phyloP scores from a whole-genome alignment of 257 asterid species.

The Orobanche coerulescens region DNA sequence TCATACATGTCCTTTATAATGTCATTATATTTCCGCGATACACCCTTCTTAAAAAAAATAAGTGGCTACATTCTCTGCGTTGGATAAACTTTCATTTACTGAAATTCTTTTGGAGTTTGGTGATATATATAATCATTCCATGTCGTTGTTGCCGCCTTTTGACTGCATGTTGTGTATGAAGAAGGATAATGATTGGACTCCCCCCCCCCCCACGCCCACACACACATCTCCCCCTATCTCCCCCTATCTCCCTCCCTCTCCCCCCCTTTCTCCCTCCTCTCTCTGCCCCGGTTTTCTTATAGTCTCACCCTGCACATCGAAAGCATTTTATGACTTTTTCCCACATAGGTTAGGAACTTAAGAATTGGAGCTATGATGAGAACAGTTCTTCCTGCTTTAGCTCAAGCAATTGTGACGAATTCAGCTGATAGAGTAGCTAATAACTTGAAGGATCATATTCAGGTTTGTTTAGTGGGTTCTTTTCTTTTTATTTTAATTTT shows the following conservation, averaged over 20 bases:
- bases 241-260: too few relatives aligned
- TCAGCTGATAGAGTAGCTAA: conserved; percentile 35
- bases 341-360: conserved; percentile 66
- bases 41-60: not conserved
- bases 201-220: too few relatives aligned
- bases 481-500: not conserved
- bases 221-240: too few relatives aligned
- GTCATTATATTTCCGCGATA: too few relatives aligned
- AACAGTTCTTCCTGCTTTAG: conserved; percentile 86
- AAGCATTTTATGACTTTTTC: not conserved
- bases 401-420: conserved; percentile 72
- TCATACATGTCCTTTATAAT: too few relatives aligned
- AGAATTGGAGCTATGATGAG: conserved; percentile 95
- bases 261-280: too few relatives aligned
- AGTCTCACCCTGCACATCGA: not conserved
- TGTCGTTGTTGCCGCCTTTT: conserved; percentile 8
- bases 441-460: conserved; percentile 56
- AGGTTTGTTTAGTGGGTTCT: conserved; percentile 55
- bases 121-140: conserved; percentile 5
- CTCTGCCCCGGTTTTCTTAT: not conserved
- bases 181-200: too few relatives aligned
- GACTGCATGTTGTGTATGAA: not conserved
- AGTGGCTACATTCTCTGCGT: conserved; percentile 1
- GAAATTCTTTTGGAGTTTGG: conserved; percentile 8
- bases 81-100: not conserved